phyloP scores from a whole-genome alignment of 106 monocot species.

The Amphibolis antarctica region DNA sequence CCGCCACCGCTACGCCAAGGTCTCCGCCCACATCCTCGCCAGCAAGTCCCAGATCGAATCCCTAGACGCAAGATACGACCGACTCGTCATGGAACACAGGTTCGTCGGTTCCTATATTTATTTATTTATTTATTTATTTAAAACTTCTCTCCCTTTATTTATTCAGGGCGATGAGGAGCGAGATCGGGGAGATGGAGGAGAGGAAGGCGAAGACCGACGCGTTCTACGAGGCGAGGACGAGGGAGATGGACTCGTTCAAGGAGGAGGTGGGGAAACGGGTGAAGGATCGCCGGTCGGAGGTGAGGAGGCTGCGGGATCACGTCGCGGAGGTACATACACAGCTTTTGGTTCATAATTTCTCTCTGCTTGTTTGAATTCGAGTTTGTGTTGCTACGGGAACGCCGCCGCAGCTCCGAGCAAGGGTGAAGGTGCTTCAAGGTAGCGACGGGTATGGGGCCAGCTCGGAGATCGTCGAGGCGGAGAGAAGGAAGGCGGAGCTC shows the following conservation, averaged over 20 bases:
- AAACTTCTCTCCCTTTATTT: neutral
- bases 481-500: slow-evolving; percentile 10
- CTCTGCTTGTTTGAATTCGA: neutral
- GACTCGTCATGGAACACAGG: neutral
- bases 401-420: slow-evolving; percentile 7
- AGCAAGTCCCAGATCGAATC: slow-evolving; percentile 11
- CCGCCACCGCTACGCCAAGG: slow-evolving; percentile 8
- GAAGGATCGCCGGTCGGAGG: neutral
- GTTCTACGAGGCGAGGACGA: neutral
- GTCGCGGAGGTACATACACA: slow-evolving; percentile 1
- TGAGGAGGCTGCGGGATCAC: slow-evolving; percentile 2
- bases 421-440: slow-evolving; percentile 8
- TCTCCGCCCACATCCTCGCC: slow-evolving; percentile 10
- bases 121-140: neutral
- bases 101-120: neutral
- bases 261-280: slow-evolving; percentile 2
- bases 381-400: neutral
- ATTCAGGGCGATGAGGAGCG: slow-evolving; percentile 5
- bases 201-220: slow-evolving; percentile 2
- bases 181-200: slow-evolving; percentile 14
- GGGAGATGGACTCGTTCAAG: slow-evolving; percentile 14
- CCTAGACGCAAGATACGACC: neutral
- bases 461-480: slow-evolving; percentile 11
- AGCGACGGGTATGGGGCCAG: slow-evolving; percentile 9
- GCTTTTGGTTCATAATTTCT: neutral